Base-by-base conservation (phyloP, 208 protist genomes). In the Trypanosoma rangeli region DNA sequence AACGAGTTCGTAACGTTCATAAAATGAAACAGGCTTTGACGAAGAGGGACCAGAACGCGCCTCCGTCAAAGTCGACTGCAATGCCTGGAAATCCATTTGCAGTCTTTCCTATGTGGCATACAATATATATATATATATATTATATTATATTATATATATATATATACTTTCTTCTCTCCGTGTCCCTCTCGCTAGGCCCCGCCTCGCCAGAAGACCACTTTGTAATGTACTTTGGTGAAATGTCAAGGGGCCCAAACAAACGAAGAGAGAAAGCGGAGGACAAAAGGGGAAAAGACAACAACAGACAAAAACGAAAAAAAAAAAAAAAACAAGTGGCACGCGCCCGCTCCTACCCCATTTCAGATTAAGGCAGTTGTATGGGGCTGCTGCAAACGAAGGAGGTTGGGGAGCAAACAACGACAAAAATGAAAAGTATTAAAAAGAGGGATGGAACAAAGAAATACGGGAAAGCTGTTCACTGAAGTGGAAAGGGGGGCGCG, bases 11-110 rank as follows among this genome's bases (percentile, higher is more conserved):
- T 95, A 97, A 3, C 64, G 67, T 7, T 75, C 68, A 37, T 85
- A 77, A 16, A 94, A 77, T 1, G 72, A 44, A 15, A 67, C 58
- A 35, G 35, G 8, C 16, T 77, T 70, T 9, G 56, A 64, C 5
- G 42, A 67, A 28, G 68, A 68, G 15, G 73, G 55, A n/a, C 33
- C 33, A 4, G 61, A 52, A 28, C 73, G 50, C 29, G 57, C 63
- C 42, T 65, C 75, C 10, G 62, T 69, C n/a, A 91, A 68, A 18
- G 74, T 88, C 28, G 86, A 76, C 66, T 94, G 89, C 31, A 94
- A 70, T 16, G 85, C 86, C 53, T 87, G 74, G 69, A 86, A 92
- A 68, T 94, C 89, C 89, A 94, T 94, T 16, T 55, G 16, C 29
- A 31, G n/a, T n/a, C 22, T 46, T 55, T 24, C 55, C 65, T 61